Evolutionary conservation across 1,139 yeast species (phyloP), one percentile per base, ranked within the genome.

Genomic region (Sugiyamaella xylanicola): DNA sequence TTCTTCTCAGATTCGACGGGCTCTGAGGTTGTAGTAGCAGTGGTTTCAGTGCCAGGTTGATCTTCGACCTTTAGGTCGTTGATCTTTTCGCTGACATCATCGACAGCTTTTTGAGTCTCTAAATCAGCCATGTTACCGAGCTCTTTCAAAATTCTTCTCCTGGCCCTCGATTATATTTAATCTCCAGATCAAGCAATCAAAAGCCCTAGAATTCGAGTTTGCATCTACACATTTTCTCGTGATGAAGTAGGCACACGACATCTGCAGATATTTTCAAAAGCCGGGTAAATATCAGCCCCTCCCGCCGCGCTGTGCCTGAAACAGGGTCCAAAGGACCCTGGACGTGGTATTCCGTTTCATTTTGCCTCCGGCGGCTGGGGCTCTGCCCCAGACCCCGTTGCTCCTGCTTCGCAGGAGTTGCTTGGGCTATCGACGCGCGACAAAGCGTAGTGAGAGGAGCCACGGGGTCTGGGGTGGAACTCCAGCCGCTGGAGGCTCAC

Each of bases 1-100:
- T 20, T 59, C 63, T 15, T 61, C 9, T 35, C 68, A 4, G 66
- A 71, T 1, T 51, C 69, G 3, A 61, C 69, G 2, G 61, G 39
- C 37, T 52, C 52, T n/a, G n/a, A n/a, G 11, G 49, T 48, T 2
- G 41, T 36, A 19, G 48, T 55, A 11, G 27, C 41, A n/a, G 48
- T 42, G 45, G 46, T 43, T n/a, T 22, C 53, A 21, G 46, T 13
- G 16, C 19, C 21, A 7, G 37, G 37, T 19, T 17, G 39, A 2
- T 53, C 57, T n/a, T 58, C 57, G 42, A 65, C 53, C 39, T 55
- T 49, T 49, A 65, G 56, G 47, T 60, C 59, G 47, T 59, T 61
- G 37, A 66, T 63, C 55, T 65, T 59, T 39, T 65, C 60, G 36
- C 68, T 55, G 25, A 65, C 60, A 43, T 58, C 56, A 48, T 65